Evolutionary conservation across 129 eudicot genomes (phyloP), one percentile per base, ranked within the genome.

Genomic region (Lonicera japonica): DNA sequence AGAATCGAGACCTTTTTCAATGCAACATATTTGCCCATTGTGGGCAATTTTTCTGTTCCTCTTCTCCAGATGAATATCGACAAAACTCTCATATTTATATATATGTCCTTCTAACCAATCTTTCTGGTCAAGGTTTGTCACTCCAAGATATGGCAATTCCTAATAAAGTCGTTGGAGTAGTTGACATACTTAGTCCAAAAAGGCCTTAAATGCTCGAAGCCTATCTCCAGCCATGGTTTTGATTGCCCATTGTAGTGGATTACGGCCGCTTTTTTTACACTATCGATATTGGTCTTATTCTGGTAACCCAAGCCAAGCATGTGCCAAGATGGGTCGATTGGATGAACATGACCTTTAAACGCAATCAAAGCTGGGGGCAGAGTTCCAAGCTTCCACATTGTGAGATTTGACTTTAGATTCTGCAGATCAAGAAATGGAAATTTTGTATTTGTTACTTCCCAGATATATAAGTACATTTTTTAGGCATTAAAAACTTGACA

Each of bases 251-350:
- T 94, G 82, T 94, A 94, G 73, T 94, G 99, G 56, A 94, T 94
- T 23, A 94, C 99, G 23, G 96, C 96, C 48, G 95, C 99, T 75
- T 80, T 83, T 54, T 67, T 83, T 68, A 94, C 73, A 57, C 70
- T 81, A 67, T 88, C 96, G 53, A 94, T 79, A 51, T 66, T 85
- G 39, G 96, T 94, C 34, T 82, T 78, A 39, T 77, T 85, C 77
- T 94, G 99, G 80, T 94, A 94, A 51, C 99, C 99, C 75, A 94
- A 73, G n/a, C 99, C 99, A 43, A 94, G 83, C 99, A 94, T 75
- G 84, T 94, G 99, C 99, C 99, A 94, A 18, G 95, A 82, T 34
- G 99, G 81, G 39, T 85, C 89, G 52, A 94, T 88, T 34, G 95
- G 81, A 25, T 81, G 96, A 62, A 94, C 85, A 52, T 94, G 86